Percentiles rank a stretch among this genome's conserved stretches.
Evolutionary conservation across 805 yeast genomes (phyloP).

Genomic region (Brettanomyces custersianus): DNA sequence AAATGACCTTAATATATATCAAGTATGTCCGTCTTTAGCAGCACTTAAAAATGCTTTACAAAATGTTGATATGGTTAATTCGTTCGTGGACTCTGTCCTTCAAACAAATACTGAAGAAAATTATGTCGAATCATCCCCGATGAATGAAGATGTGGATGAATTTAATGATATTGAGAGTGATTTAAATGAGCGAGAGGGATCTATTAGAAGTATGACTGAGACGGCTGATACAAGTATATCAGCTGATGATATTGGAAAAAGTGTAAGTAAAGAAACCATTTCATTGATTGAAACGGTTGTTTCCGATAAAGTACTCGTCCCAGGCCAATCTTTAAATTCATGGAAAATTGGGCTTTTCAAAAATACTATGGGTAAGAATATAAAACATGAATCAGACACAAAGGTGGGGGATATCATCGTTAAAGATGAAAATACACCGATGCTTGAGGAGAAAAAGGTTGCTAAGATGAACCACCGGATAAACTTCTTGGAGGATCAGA

Average conservation of each 20-base stretch:
- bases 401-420: not conserved
- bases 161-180: slow-evolving; percentile 1
- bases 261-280: not conserved
- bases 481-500: slow-evolving; percentile 17
- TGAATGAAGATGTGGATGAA: slow-evolving; percentile 2
- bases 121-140: not conserved
- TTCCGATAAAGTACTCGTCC: not conserved
- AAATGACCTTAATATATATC: too few species aligned
- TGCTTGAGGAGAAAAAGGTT: not conserved
- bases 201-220: not conserved
- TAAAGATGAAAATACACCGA: slow-evolving; percentile 1
- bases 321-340: slow-evolving; percentile 1
- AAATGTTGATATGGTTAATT: not conserved
- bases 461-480: slow-evolving; percentile 2
- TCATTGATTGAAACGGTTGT: not conserved
- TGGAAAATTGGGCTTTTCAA: slow-evolving; percentile 4
- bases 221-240: too few species aligned
- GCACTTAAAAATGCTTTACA: slow-evolving; percentile 2
- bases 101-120: slow-evolving; percentile 24
- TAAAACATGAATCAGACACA: not conserved
- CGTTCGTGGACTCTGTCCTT: slow-evolving; percentile 5
- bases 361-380: not conserved
- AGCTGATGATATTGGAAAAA: too few species aligned
- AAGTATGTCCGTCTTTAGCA: slow-evolving; percentile 3
- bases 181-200: not conserved